Evolutionary conservation across 1,284 basidiomycete genomes (phyloP).

Genomic region (Vanrija pseudolonga): DNA sequence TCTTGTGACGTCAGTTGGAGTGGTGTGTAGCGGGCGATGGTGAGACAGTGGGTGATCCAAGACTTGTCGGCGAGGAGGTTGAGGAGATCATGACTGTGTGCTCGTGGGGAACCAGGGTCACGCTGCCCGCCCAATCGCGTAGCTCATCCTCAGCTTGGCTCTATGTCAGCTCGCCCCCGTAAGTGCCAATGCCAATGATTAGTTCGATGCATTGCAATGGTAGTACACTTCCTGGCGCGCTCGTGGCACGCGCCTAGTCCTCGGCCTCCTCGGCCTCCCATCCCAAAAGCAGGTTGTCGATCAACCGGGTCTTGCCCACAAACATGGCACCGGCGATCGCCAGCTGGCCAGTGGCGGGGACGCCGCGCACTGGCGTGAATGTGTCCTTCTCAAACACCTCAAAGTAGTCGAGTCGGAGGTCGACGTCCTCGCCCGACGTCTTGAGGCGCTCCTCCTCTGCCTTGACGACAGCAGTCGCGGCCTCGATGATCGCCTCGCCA

Average conservation of each 20-base stretch:
- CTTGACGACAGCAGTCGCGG: slow-evolving; percentile 36
- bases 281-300: slow-evolving; percentile 85
- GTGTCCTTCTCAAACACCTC: slow-evolving; percentile 78
- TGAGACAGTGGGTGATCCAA: not conserved
- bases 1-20: not conserved
- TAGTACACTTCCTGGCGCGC: not conserved
- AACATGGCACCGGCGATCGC: slow-evolving; percentile 85
- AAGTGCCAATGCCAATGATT: not conserved
- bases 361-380: slow-evolving; percentile 53
- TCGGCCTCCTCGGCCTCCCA: slow-evolving; percentile 40
- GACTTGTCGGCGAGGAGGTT: too few species aligned
- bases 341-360: slow-evolving; percentile 52
- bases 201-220: slow-evolving; percentile 3
- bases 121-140: too few species aligned
- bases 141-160: too few species aligned
- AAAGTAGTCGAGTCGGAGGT: slow-evolving; percentile 75
- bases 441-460: slow-evolving; percentile 48
- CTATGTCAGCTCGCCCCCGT: not conserved
- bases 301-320: slow-evolving; percentile 82
- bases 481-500: slow-evolving; percentile 56
- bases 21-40: too few species aligned
- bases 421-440: slow-evolving; percentile 52
- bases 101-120: too few species aligned
- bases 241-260: not conserved
- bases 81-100: too few species aligned